Base-by-base conservation (phyloP, 441 rosid genomes). In the Erysimum cheiri region DNA sequence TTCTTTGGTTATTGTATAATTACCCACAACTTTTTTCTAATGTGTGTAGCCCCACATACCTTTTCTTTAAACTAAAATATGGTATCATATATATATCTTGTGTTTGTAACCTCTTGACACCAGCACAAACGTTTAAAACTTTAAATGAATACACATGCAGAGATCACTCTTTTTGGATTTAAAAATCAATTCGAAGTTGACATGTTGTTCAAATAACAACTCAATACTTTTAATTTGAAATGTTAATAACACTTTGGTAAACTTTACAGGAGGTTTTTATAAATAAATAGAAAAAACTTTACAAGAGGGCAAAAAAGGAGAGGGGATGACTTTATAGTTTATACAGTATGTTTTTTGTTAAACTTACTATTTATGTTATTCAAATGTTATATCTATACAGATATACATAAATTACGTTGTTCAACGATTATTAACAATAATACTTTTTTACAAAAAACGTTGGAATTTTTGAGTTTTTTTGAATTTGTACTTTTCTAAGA, bases 11-110 rank as follows among this genome's bases (percentile, higher is more conserved):
- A 14, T 69, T 8, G 33, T 14, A 36, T 15, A 26, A 36, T 10
- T 1, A 60, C 53, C 67, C 74, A 70, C 67, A 70, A 15, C 49
- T 48, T 60, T 60, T 29, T 14, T 69, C 35, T 36, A 69, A 47
- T 60, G 65, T 59, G 59, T 31, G 15, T 40, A 50, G 15, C 67
- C 57, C 57, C 35, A 37, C 36, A 60, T n/a, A 37, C 6, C n/a
- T 49, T 70, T 47, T 26, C 12, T 28, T 49, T 15, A 37, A 37
- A 37, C 37, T 48, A 49, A 28, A 29, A 49, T 15, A 15, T n/a
- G 41, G 17, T 54, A 56, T 24, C 6, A 53, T 15, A n/a, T 37
- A 37, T 17, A 47, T 49, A n/a, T n/a, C n/a, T n/a, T 50, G 67
- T 70, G 52, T 70, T 60, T 50, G 44, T 60, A 49, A 70, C 60